phyloP scores from a whole-genome alignment of 257 asterid genomes.

The Jacaranda copaia region DNA sequence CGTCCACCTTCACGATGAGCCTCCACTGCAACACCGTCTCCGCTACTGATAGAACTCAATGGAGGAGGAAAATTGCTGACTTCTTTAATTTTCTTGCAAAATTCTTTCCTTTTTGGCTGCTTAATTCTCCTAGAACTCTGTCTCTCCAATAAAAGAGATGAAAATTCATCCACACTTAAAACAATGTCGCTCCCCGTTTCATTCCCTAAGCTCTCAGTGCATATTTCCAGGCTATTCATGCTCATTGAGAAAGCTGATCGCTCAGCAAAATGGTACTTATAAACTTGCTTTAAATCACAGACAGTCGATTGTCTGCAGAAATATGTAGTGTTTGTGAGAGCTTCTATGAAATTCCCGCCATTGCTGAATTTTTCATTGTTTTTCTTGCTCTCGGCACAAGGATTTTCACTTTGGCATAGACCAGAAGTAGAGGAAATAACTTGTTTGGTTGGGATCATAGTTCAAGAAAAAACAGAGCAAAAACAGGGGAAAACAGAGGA shows the following conservation, averaged over 20 bases:
- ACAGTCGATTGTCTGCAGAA: background rate
- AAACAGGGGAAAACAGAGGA: slow-evolving; percentile 26
- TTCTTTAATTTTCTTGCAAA: slow-evolving; percentile 33
- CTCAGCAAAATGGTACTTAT: slow-evolving; percentile 57
- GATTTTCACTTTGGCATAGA: slow-evolving; percentile 20
- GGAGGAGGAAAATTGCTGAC: slow-evolving; percentile 67
- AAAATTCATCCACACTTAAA: slow-evolving; percentile 47
- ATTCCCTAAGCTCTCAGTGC: slow-evolving; percentile 77
- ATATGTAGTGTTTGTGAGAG: slow-evolving; percentile 22
- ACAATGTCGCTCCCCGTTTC: slow-evolving; percentile 70
- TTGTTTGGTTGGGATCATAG: background rate
- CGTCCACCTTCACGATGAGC: slow-evolving; percentile 74
- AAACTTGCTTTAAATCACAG: slow-evolving; percentile 27
- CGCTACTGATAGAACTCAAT: slow-evolving; percentile 57
- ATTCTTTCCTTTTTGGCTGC: slow-evolving; percentile 34
- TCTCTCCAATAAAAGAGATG: slow-evolving; percentile 14
- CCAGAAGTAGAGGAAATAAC: slow-evolving; percentile 36
- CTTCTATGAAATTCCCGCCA: slow-evolving; percentile 51
- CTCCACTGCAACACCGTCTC: slow-evolving; percentile 53
- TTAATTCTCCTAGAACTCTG: slow-evolving; percentile 10
- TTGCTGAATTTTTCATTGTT: slow-evolving; percentile 2
- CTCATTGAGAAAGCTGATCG: slow-evolving; percentile 45
- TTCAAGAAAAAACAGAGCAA: background rate
- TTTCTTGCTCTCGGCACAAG: background rate
- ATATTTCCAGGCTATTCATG: slow-evolving; percentile 66